phyloP scores from a whole-genome alignment of 2,329 filamentous ascomycete species.

The Magnaporthiopsis incrustans region DNA sequence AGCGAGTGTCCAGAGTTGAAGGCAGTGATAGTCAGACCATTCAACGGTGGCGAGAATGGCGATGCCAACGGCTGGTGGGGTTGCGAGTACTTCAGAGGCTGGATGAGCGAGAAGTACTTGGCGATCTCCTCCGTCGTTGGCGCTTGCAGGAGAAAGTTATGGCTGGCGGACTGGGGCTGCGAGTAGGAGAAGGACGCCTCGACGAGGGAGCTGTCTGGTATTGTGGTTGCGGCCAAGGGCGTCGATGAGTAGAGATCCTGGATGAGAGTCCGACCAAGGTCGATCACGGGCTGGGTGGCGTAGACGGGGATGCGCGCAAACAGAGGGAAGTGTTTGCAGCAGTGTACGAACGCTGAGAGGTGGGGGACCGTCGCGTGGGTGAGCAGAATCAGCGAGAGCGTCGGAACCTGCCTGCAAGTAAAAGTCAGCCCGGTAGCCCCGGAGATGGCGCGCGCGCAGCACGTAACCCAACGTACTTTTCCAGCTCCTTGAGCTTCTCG shows the following conservation, averaged over 20 bases:
- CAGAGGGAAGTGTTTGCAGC: slow-evolving; percentile 89
- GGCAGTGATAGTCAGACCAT: slow-evolving; percentile 88
- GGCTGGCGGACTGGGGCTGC: slow-evolving; percentile 40
- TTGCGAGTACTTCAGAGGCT: slow-evolving; percentile 92
- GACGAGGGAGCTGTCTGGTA: slow-evolving; percentile 65
- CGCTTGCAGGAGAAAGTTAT: slow-evolving; percentile 55
- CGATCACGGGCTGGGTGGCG: slow-evolving; percentile 87
- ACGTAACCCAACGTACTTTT: slow-evolving; percentile 55
- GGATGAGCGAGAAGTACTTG: slow-evolving; percentile 82
- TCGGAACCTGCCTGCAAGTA: slow-evolving; percentile 67
- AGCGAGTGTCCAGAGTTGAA: slow-evolving; percentile 95
- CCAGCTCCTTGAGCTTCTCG: slow-evolving; percentile 74
- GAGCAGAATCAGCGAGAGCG: slow-evolving; percentile 84
- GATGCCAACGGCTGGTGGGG: slow-evolving; percentile 84
- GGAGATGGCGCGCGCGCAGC: not conserved
- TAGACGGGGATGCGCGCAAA: slow-evolving; percentile 92
- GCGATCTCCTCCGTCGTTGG: slow-evolving; percentile 86
- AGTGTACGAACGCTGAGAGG: slow-evolving; percentile 88
- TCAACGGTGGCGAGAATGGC: slow-evolving; percentile 79
- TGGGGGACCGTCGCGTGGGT: slow-evolving; percentile 91
- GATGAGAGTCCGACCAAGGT: slow-evolving; percentile 80
- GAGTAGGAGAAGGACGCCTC: slow-evolving; percentile 50
- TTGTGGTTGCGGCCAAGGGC: slow-evolving; percentile 77
- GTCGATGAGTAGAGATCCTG: slow-evolving; percentile 91
- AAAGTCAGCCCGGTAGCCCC: slow-evolving; percentile 15